phyloP scores from a whole-genome alignment of 2,329 filamentous ascomycete species.

The Xylaria multiplex region DNA sequence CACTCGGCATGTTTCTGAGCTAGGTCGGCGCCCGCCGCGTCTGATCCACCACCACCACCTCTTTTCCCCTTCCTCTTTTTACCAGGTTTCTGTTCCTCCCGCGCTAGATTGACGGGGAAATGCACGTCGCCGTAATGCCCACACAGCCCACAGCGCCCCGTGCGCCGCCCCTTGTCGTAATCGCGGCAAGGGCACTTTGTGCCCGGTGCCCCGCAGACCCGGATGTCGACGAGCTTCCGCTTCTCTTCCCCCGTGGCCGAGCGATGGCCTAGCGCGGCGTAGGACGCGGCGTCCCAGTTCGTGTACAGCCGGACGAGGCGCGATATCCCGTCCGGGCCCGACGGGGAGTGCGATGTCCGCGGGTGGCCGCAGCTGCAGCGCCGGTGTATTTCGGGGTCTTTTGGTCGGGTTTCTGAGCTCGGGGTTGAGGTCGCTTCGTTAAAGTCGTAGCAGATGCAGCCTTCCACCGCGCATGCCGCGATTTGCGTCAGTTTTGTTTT shows the following conservation, averaged over 20 bases:
- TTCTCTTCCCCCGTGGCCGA: background rate
- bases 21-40: background rate
- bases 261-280: slow-evolving; percentile 9
- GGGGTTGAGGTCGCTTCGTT: background rate
- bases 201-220: background rate
- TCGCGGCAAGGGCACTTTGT: slow-evolving; percentile 22
- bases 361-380: slow-evolving; percentile 26
- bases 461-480: slow-evolving; percentile 8
- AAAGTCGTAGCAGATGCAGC: slow-evolving; percentile 20
- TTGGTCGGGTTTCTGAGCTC: too few species aligned
- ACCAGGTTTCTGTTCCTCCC: background rate
- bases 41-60: background rate
- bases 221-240: background rate
- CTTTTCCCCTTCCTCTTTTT: background rate
- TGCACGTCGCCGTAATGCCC: slow-evolving; percentile 24
- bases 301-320: slow-evolving; percentile 23
- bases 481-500: slow-evolving; percentile 23
- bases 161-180: slow-evolving; percentile 26
- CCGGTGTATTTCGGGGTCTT: background rate
- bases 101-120: background rate
- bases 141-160: slow-evolving; percentile 22
- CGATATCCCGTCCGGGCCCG: background rate
- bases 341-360: slow-evolving; percentile 2
- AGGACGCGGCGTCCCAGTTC: slow-evolving; percentile 18
- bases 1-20: slow-evolving; percentile 6